A percentile compares a stretch with the other conserved stretches of the same genome.
Conservation (phyloP, 192 early-diverging fungal genomes). For the Entomortierella chlamydospora region DNA sequence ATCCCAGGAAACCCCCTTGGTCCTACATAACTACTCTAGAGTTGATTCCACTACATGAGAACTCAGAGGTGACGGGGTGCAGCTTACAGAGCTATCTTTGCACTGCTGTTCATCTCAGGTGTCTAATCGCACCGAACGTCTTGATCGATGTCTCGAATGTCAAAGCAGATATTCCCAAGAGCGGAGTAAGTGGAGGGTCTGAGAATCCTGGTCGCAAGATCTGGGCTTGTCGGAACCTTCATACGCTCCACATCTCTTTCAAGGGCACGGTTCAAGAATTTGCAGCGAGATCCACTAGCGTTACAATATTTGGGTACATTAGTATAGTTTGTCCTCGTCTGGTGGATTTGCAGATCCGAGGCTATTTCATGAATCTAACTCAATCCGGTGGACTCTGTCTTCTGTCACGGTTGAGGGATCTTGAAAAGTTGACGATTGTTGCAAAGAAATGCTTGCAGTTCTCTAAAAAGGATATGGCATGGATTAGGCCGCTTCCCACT, state of each 20-base stretch:
- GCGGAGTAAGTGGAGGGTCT: not conserved
- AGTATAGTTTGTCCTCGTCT: not conserved
- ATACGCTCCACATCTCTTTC: not conserved
- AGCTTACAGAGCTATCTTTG: not conserved
- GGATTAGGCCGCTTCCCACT: not conserved
- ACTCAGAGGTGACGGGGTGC: not conserved
- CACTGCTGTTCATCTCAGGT: not conserved
- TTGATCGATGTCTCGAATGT: not conserved
- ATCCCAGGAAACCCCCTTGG: no score
- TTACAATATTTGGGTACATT: not conserved
- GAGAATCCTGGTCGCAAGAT: not conserved
- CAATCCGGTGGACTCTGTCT: not conserved
- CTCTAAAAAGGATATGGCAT: not conserved
- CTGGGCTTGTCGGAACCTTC: not conserved
- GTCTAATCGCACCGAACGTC: not conserved
- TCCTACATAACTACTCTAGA: not conserved
- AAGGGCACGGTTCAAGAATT: not conserved
- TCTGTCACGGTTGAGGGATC: not conserved
- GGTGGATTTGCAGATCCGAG: not conserved
- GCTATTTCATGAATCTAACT: not conserved
- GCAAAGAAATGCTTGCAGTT: not conserved
- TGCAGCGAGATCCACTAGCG: no score
- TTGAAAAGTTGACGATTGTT: not conserved
- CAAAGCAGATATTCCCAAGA: not conserved
- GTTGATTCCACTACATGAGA: not conserved